Conservation (phyloP, 75 land plant genomes). For the Pinus tabuliformis region DNA sequence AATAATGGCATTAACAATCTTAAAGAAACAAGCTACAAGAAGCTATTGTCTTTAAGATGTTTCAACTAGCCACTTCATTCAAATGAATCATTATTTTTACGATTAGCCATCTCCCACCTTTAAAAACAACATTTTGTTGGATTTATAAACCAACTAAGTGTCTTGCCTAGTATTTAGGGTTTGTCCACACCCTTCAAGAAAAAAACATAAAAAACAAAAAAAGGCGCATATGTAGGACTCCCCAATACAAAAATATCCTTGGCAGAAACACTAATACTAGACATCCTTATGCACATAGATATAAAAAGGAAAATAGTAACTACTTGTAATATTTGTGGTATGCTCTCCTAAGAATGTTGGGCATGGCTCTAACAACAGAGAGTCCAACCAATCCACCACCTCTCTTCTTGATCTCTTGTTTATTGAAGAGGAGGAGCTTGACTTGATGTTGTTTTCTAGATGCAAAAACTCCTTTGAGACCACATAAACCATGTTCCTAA, state of each 20-base stretch:
- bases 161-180: too few species aligned
- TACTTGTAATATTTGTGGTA: not conserved
- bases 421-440: conserved; percentile 10
- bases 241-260: not conserved
- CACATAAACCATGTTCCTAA: conserved; percentile 68
- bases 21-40: not conserved
- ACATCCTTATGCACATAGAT: not conserved
- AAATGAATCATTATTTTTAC: not conserved
- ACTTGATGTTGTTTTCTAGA: conserved; percentile 13
- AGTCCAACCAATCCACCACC: conserved; percentile 76
- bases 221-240: too few species aligned
- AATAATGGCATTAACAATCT: not conserved
- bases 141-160: not conserved
- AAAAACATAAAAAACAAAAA: not conserved
- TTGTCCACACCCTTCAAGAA: not conserved
- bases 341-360: not conserved
- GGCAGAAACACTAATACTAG: not conserved
- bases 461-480: conserved; percentile 22
- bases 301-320: not conserved
- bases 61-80: not conserved
- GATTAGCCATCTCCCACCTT: not conserved
- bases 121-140: not conserved
- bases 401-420: conserved; percentile 73
- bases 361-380: conserved; percentile 37
- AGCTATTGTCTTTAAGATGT: too few species aligned